Evolutionary conservation across 352 stramenopile genomes (phyloP).

Genomic region (Phytophthora ohioensis): DNA sequence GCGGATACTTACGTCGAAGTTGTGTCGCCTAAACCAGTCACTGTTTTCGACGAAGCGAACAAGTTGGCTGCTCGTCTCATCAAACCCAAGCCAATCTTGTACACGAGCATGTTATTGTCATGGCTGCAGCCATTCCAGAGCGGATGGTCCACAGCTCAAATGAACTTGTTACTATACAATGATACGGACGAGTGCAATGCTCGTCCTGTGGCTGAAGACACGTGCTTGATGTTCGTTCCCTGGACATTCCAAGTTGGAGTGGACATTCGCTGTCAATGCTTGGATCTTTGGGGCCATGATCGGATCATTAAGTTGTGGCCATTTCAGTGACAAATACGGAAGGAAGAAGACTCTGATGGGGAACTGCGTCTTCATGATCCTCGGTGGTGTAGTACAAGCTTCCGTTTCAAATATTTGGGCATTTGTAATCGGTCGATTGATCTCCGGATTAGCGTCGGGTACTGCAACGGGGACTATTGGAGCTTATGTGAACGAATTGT

Average conservation of each 20-base stretch:
- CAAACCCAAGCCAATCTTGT: constrained; percentile 16
- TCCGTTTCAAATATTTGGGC: constrained; percentile 26
- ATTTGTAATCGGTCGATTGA: constrained; percentile 39
- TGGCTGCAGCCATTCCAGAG: constrained; percentile 23
- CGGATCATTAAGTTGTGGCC: constrained; percentile 44
- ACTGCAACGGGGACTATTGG: constrained; percentile 18
- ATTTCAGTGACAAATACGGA: constrained; percentile 41
- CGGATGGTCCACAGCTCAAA: constrained; percentile 24
- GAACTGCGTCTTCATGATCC: constrained; percentile 48
- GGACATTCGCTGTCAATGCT: constrained; percentile 25
- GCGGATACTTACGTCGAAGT: constrained; percentile 12
- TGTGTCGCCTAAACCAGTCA: constrained; percentile 9
- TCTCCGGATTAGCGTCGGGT: constrained; percentile 45
- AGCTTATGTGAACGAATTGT: constrained; percentile 50
- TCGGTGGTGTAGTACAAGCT: constrained; percentile 41
- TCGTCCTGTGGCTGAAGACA: constrained; percentile 14
- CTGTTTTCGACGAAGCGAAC: constrained; percentile 22
- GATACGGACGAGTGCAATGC: constrained; percentile 21
- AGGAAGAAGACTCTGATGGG: constrained; percentile 27
- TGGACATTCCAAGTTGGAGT: background rate
- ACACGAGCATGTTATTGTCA: constrained; percentile 15
- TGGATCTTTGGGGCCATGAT: constrained; percentile 66
- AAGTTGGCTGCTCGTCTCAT: constrained; percentile 23
- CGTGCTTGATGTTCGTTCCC: constrained; percentile 31
- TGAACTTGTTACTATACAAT: constrained; percentile 22